Percentiles rank a stretch among this genome's conserved stretches.
Evolutionary conservation across 2,329 filamentous ascomycete species (phyloP).

Genomic region (Trichophyton simii): DNA sequence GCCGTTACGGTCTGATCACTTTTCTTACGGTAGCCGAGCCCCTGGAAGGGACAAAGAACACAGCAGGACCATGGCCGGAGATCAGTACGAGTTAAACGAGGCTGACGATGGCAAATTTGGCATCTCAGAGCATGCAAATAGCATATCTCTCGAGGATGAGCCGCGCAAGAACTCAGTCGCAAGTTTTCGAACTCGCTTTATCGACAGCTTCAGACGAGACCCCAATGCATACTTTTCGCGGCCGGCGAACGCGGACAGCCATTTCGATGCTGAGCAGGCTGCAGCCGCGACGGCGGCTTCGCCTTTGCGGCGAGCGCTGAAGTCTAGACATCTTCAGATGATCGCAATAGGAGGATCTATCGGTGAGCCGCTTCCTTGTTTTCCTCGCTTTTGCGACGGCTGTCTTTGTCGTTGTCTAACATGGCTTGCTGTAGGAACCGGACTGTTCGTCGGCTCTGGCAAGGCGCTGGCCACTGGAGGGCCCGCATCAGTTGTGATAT

Average conservation of each 20-base stretch:
- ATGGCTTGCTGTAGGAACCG: constrained; percentile 42
- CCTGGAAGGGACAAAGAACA: not conserved
- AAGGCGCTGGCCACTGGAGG: constrained; percentile 58
- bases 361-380: constrained; percentile 2
- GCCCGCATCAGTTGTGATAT: constrained; percentile 63
- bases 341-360: constrained; percentile 17
- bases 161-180: not conserved
- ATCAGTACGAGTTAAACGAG: not conserved
- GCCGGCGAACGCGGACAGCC: constrained; percentile 10
- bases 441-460: constrained; percentile 76
- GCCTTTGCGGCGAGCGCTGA: constrained; percentile 18
- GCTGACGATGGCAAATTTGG: not conserved
- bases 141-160: not conserved
- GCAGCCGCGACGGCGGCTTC: constrained; percentile 19
- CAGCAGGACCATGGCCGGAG: not conserved
- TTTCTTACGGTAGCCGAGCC: not conserved
- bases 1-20: not conserved
- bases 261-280: constrained; percentile 19
- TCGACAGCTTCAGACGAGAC: constrained; percentile 21
- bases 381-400: not conserved
- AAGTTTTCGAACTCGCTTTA: constrained; percentile 13
- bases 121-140: not conserved
- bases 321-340: constrained; percentile 19
- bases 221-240: constrained; percentile 17
- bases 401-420: not conserved